phyloP scores from a whole-genome alignment of 208 protist genomes.

The Angomonas ambiguus region DNA sequence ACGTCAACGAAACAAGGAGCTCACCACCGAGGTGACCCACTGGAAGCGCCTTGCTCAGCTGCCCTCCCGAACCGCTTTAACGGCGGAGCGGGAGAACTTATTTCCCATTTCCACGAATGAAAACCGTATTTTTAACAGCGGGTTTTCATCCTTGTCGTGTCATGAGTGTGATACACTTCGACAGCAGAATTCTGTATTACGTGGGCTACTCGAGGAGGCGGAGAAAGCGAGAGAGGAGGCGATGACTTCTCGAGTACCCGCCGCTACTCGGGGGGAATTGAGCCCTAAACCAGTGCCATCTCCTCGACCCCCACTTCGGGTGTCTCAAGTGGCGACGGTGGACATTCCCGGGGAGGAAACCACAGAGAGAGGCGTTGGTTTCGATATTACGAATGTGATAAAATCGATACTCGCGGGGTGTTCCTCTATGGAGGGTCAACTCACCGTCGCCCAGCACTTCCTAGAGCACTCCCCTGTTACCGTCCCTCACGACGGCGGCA shows the following conservation, averaged over 20 bases:
- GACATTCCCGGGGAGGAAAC: neutral
- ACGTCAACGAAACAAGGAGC: constrained; percentile 36
- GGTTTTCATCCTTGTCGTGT: neutral
- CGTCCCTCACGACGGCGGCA: constrained; percentile 10
- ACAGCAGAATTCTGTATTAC: neutral
- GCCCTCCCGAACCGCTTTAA: neutral
- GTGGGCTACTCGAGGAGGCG: neutral
- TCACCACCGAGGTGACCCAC: constrained; percentile 31
- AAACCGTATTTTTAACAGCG: neutral
- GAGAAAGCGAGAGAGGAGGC: neutral
- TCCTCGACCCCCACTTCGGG: neutral
- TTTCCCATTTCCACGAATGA: constrained; percentile 6
- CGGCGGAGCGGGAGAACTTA: neutral
- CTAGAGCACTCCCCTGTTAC: neutral
- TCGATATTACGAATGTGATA: constrained; percentile 16
- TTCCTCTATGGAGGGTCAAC: constrained; percentile 36
- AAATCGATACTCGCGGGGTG: constrained; percentile 46
- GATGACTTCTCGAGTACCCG: neutral
- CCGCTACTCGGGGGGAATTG: neutral
- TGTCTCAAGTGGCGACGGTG: neutral
- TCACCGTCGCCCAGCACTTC: constrained; percentile 19
- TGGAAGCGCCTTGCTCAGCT: constrained; percentile 9
- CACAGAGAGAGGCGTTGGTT: neutral
- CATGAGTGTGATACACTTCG: neutral
- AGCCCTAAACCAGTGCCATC: no score